Percentiles rank a stretch among this genome's conserved stretches.
Conservation (phyloP, 257 asterid genomes). For the Phtheirospermum japonicum region DNA sequence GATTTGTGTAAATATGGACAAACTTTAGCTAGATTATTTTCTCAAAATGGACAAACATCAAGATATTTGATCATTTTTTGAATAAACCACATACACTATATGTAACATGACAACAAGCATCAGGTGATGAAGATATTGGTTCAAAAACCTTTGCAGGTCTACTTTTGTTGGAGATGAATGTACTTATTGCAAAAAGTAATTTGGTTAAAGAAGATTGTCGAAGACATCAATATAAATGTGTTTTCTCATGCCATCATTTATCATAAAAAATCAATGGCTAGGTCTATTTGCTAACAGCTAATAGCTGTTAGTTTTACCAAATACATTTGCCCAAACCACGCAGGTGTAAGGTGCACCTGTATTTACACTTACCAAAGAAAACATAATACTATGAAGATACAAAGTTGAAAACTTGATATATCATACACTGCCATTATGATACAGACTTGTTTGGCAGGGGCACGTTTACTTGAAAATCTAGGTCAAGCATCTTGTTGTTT, state of each 20-base stretch:
- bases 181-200: not conserved
- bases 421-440: conserved; percentile 6
- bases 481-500: conserved; percentile 6
- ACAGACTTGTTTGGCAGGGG: conserved; percentile 13
- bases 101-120: conserved; percentile 1
- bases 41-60: not conserved
- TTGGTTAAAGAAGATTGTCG: not conserved
- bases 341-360: too few species aligned
- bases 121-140: not conserved
- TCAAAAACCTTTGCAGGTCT: not conserved
- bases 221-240: not conserved
- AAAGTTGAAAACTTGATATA: conserved; percentile 2
- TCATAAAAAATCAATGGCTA: not conserved
- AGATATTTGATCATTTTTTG: not conserved
- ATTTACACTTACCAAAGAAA: too few species aligned
- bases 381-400: conserved; percentile 11
- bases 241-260: not conserved
- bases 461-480: conserved; percentile 19
- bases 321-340: too few species aligned
- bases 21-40: conserved; percentile 8
- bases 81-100: not conserved
- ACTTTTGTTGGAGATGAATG: not conserved
- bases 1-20: not conserved
- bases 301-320: not conserved
- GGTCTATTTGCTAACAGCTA: not conserved